Conservation (phyloP, 139 green algal species). For the Chlamydomonas sphaeroides region DNA sequence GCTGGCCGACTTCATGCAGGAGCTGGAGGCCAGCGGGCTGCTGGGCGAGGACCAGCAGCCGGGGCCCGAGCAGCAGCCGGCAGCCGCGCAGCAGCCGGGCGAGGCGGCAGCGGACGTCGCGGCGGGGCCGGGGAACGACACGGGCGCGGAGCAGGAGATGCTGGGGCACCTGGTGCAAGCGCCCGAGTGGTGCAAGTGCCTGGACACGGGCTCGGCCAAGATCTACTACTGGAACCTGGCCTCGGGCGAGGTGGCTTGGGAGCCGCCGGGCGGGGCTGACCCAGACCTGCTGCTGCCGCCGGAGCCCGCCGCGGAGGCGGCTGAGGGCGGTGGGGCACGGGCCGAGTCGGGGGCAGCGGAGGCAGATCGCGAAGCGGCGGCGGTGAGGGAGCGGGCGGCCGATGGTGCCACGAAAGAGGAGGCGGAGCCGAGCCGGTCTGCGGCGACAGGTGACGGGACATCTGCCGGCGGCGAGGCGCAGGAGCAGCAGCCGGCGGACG, state of each 20-base stretch:
- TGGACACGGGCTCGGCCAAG: constrained; percentile 70
- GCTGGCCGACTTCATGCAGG: constrained; percentile 79
- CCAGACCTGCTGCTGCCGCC: constrained; percentile 48
- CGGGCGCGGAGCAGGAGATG: constrained; percentile 59
- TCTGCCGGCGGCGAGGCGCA: too few relatives aligned
- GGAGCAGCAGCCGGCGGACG: too few relatives aligned
- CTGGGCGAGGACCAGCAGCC: constrained; percentile 47
- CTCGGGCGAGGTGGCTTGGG: constrained; percentile 77
- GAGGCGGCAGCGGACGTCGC: background rate
- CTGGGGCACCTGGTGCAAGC: constrained; percentile 65
- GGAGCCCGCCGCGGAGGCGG: background rate
- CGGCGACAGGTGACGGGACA: too few relatives aligned
- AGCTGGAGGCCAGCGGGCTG: constrained; percentile 80
- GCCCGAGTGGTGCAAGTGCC: constrained; percentile 63
- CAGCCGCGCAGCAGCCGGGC: background rate
- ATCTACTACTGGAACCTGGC: constrained; percentile 78
- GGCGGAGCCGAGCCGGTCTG: too few relatives aligned
- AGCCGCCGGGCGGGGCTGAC: constrained; percentile 59
- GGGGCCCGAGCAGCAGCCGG: too few relatives aligned
- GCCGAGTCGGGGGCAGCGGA: background rate
- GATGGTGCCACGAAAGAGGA: too few relatives aligned
- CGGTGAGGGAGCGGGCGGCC: background rate
- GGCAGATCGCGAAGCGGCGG: background rate
- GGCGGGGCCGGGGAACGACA: background rate
- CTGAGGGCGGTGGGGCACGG: background rate